Percentiles rank a stretch among this genome's conserved stretches.
Evolutionary conservation across 2,329 filamentous ascomycete species (phyloP).

Genomic region (Xylaria sp.): DNA sequence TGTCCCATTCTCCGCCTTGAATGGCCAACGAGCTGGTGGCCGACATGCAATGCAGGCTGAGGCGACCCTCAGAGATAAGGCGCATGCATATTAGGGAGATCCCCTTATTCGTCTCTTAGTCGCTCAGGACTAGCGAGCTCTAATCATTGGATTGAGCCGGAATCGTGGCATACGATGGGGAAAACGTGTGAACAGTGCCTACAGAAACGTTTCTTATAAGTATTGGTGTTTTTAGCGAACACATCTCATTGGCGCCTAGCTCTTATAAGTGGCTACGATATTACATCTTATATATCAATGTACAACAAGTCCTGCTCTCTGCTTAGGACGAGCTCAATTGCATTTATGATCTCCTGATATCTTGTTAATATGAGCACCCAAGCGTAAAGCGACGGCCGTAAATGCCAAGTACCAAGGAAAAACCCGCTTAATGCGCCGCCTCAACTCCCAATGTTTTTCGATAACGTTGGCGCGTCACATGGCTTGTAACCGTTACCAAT

Average conservation of each 20-base stretch:
- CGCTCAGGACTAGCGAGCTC: slow-evolving; percentile 23
- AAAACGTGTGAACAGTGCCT: slow-evolving; percentile 11
- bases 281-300: slow-evolving; percentile 54
- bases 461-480: slow-evolving; percentile 45
- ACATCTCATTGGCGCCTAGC: not conserved
- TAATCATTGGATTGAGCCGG: slow-evolving; percentile 21
- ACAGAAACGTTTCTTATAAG: slow-evolving; percentile 5
- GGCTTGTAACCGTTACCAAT: slow-evolving; percentile 47
- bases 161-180: slow-evolving; percentile 26
- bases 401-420: slow-evolving; percentile 40
- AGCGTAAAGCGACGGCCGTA: not conserved
- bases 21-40: slow-evolving; percentile 30
- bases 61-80: slow-evolving; percentile 29
- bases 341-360: not conserved
- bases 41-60: slow-evolving; percentile 35
- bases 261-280: slow-evolving; percentile 58
- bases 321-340: not conserved
- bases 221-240: slow-evolving; percentile 52
- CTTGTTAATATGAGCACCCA: not conserved
- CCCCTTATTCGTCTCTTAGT: slow-evolving; percentile 26
- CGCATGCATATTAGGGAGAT: slow-evolving; percentile 27
- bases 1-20: slow-evolving; percentile 22
- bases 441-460: slow-evolving; percentile 62
- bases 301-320: not conserved
- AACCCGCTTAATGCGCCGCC: slow-evolving; percentile 64